phyloP scores from a whole-genome alignment of 768 basidiomycete species.

The Rhizopogon vinicolor region DNA sequence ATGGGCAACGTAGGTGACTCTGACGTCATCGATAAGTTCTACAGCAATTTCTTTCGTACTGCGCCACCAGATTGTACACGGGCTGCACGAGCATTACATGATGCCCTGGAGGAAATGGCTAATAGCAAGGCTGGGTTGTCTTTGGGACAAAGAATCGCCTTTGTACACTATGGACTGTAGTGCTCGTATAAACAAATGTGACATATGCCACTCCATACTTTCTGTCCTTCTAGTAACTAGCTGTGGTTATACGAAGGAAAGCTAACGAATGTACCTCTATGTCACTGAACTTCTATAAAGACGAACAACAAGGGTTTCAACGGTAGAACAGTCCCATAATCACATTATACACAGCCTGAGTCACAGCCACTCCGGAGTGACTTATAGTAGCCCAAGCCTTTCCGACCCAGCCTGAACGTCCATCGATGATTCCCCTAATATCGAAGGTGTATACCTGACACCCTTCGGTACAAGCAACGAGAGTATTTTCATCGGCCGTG shows the following conservation, averaged over 20 bases:
- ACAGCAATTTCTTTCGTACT: not conserved
- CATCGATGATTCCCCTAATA: not conserved
- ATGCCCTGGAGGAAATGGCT: not conserved
- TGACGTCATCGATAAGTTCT: not conserved
- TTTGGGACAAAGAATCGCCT: not conserved
- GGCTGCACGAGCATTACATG: constrained; percentile 3
- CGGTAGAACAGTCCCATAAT: no score
- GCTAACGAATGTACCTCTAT: no score
- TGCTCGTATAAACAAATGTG: not conserved
- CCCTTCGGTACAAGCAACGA: not conserved
- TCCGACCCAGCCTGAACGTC: no score
- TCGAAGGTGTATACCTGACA: not conserved
- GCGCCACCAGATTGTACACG: not conserved
- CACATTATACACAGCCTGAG: no score
- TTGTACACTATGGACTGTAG: constrained; percentile 3
- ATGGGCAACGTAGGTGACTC: constrained; percentile 12
- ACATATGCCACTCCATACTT: not conserved
- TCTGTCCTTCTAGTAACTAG: not conserved
- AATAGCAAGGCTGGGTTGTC: not conserved
- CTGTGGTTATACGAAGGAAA: no score
- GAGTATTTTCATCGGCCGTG: not conserved
- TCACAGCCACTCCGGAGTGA: not conserved
- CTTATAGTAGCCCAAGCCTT: not conserved
- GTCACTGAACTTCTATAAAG: no score
- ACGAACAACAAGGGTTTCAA: no score